Base-by-base conservation (phyloP, 148 eudicot genomes). In the Dysphania ambrosioides region DNA sequence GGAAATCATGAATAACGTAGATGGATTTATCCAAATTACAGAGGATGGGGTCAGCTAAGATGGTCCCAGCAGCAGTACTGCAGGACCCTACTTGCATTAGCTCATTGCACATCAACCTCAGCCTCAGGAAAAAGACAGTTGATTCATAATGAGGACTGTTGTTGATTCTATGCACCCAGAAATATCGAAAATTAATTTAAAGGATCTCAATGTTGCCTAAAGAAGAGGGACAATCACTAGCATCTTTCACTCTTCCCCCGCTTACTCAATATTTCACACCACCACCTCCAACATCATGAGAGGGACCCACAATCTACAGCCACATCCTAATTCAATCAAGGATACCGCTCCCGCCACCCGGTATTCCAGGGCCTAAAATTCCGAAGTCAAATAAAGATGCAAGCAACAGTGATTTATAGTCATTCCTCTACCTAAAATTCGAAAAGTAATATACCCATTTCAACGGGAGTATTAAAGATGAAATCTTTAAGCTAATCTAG, bases 51-150 rank as follows among this genome's bases (percentile, higher is more conserved):
- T 66, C 30, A 61, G 55, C 49, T 31, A n/a, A 78, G 64, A 7
- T 73, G 82, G 82, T 79, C 74, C 82, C 78, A 79, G 23, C 61
- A 66, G 27, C 51, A 72, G 34, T 60, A 72, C 5, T 53, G 61
- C 68, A 72, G n/a, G 38, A 2, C 65, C 53, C 73, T 57, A 68
- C 65, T 67, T 66, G 73, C 56, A 44, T 58, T 59, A 68, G 57
- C 79, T 55, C n/a, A 64, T 63, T 74, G 69, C 76, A 73, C 49
- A 38, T 63, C 51, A 36, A 5, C 29, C 21, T 27, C 51, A 67
- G 27, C 26, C 31, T 40, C 55, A 35, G 26, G n/a, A 66, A 66
- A 72, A 49, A 6, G 32, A 73, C 53, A 68, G 8, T 73, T 73
- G 38, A 59, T 71, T 7, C 16, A 15, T n/a, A 23, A 23, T 58